Base-by-base conservation (phyloP, 2,329 filamentous ascomycete species). In the Dactylellina cionopaga region DNA sequence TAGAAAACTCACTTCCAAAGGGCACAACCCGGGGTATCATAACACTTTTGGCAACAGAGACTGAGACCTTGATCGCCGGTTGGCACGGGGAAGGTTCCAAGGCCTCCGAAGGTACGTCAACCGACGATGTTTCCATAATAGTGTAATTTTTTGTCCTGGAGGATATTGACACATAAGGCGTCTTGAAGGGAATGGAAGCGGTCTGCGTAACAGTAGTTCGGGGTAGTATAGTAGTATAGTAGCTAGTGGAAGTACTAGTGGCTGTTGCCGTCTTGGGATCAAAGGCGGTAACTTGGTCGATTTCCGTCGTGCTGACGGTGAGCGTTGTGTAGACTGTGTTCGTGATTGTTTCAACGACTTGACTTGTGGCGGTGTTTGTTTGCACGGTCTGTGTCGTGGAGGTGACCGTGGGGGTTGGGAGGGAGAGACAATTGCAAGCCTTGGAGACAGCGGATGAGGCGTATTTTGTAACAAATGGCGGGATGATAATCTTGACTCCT, bases 141-240 rank as follows among this genome's bases (percentile, higher is more conserved):
- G 11, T 19, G 5, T 0, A 66, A 31, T 19, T 66, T 66, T 22
- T 66, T 66, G 1, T 66, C 62, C 11, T 56, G 25, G n/a, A 66
- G 41, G 25, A 66, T 56, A 10, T 49, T 56, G 22, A 66, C 62
- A 27, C 62, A 66, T 66, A 66, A n/a, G 62, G 62, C 2, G 60
- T 65, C 49, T 49, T 56, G 41, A 56, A 66, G 13, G 62, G 62
- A 9, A 58, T 41, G 4, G 31, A 6, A 17, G 51, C 25, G 1
- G 43, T 51, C 15, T 51, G 29, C 1, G 62, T 66, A 19, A 46
- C 29, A 1, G 62, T 66, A 1, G 24, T 15, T 13, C 11, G 31
- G 0, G 60, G 60, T 5, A 51, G 44, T 19, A 25, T 17, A 15
- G 15, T 39, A 1, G 52, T 66, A 10, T 22, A 33, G n/a, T 19